Conservation (phyloP, 257 asterid species). For the Solanum habrochaites region DNA sequence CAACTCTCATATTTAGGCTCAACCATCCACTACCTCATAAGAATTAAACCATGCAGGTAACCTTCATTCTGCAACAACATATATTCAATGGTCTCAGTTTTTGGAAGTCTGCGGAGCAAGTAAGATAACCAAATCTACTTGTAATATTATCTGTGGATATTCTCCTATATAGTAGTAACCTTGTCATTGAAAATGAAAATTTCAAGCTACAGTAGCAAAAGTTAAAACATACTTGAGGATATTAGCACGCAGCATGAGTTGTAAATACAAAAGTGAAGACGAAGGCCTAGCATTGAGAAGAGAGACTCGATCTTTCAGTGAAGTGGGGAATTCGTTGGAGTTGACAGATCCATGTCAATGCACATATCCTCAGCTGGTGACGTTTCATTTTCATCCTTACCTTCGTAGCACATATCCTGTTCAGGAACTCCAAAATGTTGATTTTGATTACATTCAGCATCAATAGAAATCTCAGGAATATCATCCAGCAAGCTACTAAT, state of each 20-base stretch:
- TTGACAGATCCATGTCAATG: neutral
- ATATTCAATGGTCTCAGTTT: neutral
- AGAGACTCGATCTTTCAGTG: neutral
- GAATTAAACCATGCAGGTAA: neutral
- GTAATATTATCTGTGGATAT: neutral
- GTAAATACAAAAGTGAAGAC: neutral
- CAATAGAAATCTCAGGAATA: slow-evolving; percentile 20
- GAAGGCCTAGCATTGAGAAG: neutral
- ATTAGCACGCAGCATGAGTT: neutral
- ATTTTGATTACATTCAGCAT: neutral
- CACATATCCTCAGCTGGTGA: neutral
- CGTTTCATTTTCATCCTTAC: neutral
- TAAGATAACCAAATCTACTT: neutral
- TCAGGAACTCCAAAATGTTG: neutral
- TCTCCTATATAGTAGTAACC: neutral
- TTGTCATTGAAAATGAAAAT: neutral
- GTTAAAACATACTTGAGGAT: neutral
- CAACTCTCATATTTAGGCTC: neutral
- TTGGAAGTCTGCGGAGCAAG: neutral
- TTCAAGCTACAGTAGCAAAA: neutral
- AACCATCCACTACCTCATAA: neutral
- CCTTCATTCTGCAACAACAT: neutral
- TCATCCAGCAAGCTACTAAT: slow-evolving; percentile 30
- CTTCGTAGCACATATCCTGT: neutral
- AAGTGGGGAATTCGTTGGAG: neutral